These are phyloP conservation scores for Pichia scutulata DNA, from an alignment of 805 yeast genomes.

Conservation along the genomic window DNA sequence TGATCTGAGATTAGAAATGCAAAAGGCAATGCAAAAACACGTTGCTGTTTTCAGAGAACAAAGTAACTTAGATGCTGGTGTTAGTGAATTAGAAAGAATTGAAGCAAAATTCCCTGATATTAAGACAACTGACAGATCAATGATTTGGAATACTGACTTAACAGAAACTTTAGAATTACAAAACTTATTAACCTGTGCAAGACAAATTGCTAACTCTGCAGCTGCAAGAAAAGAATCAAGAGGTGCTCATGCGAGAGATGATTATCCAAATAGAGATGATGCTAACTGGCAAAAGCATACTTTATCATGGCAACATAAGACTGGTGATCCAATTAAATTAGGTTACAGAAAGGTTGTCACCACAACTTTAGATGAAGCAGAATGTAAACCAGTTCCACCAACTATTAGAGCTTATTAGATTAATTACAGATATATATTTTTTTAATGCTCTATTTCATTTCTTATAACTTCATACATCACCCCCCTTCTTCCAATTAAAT, in stretches of 20 bases:
- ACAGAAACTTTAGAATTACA: conserved; percentile 95
- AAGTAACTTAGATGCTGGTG: conserved; percentile 88
- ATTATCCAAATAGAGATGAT: conserved; percentile 93
- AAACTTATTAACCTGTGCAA: conserved; percentile 93
- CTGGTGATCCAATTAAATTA: conserved; percentile 65
- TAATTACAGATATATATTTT: neutral
- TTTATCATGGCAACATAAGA: conserved; percentile 75
- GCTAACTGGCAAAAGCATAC: conserved; percentile 97
- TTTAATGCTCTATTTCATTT: neutral
- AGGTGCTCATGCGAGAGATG: conserved; percentile 99
- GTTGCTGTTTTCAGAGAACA: conserved; percentile 96
- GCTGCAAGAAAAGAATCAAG: conserved; percentile 95
- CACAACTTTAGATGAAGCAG: conserved; percentile 80
- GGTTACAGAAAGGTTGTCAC: conserved; percentile 80
- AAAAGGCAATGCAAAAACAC: conserved; percentile 91
- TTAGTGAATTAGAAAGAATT: conserved; percentile 61
- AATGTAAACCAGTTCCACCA: conserved; percentile 95
- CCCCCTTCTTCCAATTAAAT: neutral
- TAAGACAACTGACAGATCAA: conserved; percentile 88
- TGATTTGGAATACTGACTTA: conserved; percentile 98
- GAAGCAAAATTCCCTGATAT: conserved; percentile 69
- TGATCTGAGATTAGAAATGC: conserved; percentile 86
- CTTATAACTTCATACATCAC: neutral
- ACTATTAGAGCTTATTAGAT: conserved; percentile 85
- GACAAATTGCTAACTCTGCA: conserved; percentile 91